Conservation (phyloP, 495 filamentous ascomycete species). For the Talaromyces wortmannii region DNA sequence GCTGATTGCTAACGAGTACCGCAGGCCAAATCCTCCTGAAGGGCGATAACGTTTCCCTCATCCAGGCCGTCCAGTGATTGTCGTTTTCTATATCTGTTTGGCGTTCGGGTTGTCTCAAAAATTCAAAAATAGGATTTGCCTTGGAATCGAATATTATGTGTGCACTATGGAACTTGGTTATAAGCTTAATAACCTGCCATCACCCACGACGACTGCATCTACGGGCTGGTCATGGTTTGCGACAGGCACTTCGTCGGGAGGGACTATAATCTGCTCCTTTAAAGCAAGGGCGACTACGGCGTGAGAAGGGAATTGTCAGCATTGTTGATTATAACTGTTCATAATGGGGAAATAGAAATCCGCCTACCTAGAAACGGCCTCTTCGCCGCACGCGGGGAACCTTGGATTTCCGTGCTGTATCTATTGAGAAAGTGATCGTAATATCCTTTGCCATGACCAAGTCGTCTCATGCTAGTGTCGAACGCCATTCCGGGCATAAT, state of each 20-base stretch:
- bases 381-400: constrained; percentile 25
- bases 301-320: background rate
- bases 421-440: constrained; percentile 87
- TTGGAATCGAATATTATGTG: background rate
- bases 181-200: constrained; percentile 31
- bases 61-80: constrained; percentile 63
- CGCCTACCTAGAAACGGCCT: constrained; percentile 56
- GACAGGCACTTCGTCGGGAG: constrained; percentile 57
- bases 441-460: constrained; percentile 95
- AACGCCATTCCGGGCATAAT: constrained; percentile 95
- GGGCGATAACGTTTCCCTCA: constrained; percentile 94
- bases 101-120: constrained; percentile 1
- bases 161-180: background rate
- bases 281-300: constrained; percentile 77
- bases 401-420: constrained; percentile 46
- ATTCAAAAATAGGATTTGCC: background rate
- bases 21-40: constrained; percentile 93
- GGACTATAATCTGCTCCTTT: constrained; percentile 72
- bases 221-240: constrained; percentile 58
- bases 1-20: constrained; percentile 15
- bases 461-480: constrained; percentile 63
- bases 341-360: background rate
- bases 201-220: constrained; percentile 60
- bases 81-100: constrained; percentile 1
- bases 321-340: background rate